A percentile compares a stretch with the other conserved stretches of the same genome.
phyloP scores from a whole-genome alignment of 2,329 filamentous ascomycete genomes.

The Monosporascus sp. region DNA sequence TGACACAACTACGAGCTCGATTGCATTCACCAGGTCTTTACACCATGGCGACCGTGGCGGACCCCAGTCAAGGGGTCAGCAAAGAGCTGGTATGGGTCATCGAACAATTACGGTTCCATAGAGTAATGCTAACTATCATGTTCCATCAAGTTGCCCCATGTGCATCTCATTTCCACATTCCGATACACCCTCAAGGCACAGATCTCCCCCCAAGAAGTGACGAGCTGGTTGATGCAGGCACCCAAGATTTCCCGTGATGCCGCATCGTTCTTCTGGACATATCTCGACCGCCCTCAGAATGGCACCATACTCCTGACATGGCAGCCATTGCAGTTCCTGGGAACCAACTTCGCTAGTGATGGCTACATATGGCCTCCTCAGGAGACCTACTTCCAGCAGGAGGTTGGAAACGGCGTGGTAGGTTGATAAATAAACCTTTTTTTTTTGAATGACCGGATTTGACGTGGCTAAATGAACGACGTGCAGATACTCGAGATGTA shows the following conservation, averaged over 20 bases:
- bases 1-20: conserved; percentile 2
- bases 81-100: conserved; percentile 32
- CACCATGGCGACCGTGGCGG: conserved; percentile 30
- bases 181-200: conserved; percentile 70
- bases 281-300: conserved; percentile 75
- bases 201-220: conserved; percentile 70
- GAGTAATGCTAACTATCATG: no score
- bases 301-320: conserved; percentile 81
- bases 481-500: conserved; percentile 80
- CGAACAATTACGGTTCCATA: no score
- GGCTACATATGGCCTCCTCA: conserved; percentile 86
- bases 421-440: conserved; percentile 13
- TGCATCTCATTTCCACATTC: conserved; percentile 82
- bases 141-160: conserved; percentile 65
- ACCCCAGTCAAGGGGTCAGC: conserved; percentile 43
- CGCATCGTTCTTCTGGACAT: conserved; percentile 89
- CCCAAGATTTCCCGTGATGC: conserved; percentile 80
- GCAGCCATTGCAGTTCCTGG: conserved; percentile 71
- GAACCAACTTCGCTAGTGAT: conserved; percentile 77
- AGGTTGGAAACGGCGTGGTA: conserved; percentile 59
- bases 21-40: conserved; percentile 3
- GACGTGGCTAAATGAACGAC: background rate
- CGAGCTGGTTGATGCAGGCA: conserved; percentile 77
- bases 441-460: no score
- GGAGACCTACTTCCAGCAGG: conserved; percentile 72